A percentile compares a stretch with the other conserved stretches of the same genome.
Evolutionary conservation across 2,329 filamentous ascomycete genomes (phyloP).

Genomic region (Cyanodermella asteris): DNA sequence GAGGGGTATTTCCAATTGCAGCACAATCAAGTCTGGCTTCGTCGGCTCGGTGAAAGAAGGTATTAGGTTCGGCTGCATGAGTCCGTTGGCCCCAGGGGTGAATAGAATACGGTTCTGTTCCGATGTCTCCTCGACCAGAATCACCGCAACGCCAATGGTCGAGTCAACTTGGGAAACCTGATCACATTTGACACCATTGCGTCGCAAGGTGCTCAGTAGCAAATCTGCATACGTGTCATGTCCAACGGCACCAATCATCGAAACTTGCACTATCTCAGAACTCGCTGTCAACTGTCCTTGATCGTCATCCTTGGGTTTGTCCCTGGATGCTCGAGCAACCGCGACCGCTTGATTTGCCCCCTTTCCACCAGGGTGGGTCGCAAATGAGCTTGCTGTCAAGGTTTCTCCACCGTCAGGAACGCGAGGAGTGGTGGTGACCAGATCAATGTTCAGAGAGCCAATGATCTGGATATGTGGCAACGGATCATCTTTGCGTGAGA

Average conservation of each 20-base stretch:
- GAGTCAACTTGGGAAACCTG: no score
- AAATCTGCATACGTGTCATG: constrained; percentile 41
- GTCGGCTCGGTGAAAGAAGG: constrained; percentile 14
- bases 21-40: constrained; percentile 42
- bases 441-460: constrained; percentile 85
- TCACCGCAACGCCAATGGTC: constrained; percentile 47
- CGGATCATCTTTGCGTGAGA: no score
- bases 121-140: constrained; percentile 50
- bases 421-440: constrained; percentile 69
- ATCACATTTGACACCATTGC: no score
- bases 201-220: constrained; percentile 34
- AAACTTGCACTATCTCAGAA: constrained; percentile 22
- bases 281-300: constrained; percentile 1
- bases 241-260: constrained; percentile 57
- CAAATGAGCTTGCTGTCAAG: constrained; percentile 55
- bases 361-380: constrained; percentile 71
- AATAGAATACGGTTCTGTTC: constrained; percentile 61
- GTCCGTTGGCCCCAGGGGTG: constrained; percentile 46
- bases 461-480: constrained; percentile 68
- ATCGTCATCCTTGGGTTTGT: constrained; percentile 13
- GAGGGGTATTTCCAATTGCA: constrained; percentile 60
- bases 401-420: constrained; percentile 75
- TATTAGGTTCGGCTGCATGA: constrained; percentile 21
- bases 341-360: constrained; percentile 90
- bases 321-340: constrained; percentile 56